Base-by-base conservation (phyloP, 345 rosid genomes). In the Triadica sebifera region DNA sequence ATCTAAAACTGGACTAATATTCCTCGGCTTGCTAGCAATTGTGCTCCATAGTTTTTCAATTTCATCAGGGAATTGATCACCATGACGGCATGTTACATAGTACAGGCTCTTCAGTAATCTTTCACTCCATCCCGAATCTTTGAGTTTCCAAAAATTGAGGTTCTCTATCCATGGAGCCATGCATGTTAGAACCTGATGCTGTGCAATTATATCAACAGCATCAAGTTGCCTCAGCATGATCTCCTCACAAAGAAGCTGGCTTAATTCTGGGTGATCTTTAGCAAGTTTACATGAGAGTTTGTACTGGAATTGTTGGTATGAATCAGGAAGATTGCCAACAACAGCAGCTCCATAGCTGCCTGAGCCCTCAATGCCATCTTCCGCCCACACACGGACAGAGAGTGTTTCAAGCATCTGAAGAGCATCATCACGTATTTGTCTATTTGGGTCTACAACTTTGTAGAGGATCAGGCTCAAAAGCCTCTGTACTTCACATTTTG, bases 101-200 rank as follows among this genome's bases (percentile, higher is more conserved):
- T 95, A 95, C 77, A 95, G 98, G 81, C 98, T 93, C 88, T 95
- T 95, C 55, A 95, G 78, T 83, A 91, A 83, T 80, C 99, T 88
- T 72, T 93, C 98, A 85, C 96, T 89, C 99, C 99, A 95, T 77
- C 98, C 98, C 0, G 99, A 91, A 77, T 95, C 99, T 88, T 91
- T 95, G 73, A 93, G 96, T 86, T 91, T 95, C 98, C 98, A 95
- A 83, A 95, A 91, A 80, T 95, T 91, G 67, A 95, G 96, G 69
- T 95, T 95, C 84, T 95, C 99, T 83, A 95, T 95, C 98, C 99
- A 95, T 34, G 99, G 99, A 83, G 99, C 99, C 99, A 95, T 91
- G 81, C 99, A 95, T 9, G 99, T 95, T 81, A 95, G 85, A 73
- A 93, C 99, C 89, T 95, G 99, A 85, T 95, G 99, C 81, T 95